These are phyloP conservation scores for Ustilago vetiveriae DNA, from an alignment of 1,284 basidiomycete species.

Conservation along the genomic window DNA sequence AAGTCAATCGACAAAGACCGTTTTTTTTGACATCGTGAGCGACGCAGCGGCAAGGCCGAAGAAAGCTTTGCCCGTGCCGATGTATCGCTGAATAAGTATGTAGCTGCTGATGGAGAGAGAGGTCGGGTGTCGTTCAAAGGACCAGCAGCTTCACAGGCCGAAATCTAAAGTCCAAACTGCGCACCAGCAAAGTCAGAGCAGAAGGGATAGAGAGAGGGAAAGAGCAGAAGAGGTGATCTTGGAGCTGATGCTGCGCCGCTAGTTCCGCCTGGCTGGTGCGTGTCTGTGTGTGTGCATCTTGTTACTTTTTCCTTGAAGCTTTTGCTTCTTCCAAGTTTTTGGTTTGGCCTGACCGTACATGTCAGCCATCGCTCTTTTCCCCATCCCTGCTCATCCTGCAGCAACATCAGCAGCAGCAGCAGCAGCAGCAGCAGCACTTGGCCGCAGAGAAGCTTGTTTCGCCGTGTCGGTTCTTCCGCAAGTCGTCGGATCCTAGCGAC, in stretches of 20 bases:
- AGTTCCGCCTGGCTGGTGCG: not conserved
- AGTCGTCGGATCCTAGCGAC: not conserved
- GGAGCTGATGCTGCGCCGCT: not conserved
- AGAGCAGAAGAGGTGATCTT: no score
- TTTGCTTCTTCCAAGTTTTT: constrained; percentile 2
- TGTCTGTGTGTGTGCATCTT: not conserved
- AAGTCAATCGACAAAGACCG: constrained; percentile 6
- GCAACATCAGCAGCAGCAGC: no score
- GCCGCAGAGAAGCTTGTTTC: not conserved
- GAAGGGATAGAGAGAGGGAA: no score
- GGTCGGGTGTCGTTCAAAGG: not conserved
- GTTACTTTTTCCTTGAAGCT: no score
- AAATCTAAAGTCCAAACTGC: not conserved
- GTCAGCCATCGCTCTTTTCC: no score
- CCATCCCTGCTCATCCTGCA: not conserved
- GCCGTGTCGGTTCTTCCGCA: constrained; percentile 5
- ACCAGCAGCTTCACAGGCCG: not conserved
- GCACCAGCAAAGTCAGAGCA: not conserved
- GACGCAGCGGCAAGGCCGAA: constrained; percentile 11
- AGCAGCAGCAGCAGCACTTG: no score
- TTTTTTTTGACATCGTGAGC: no score
- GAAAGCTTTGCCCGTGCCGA: not conserved
- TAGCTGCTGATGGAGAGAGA: no score
- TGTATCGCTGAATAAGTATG: no score
- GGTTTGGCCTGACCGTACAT: constrained; percentile 12